Evolutionary conservation across 306 rosid species (phyloP).

Genomic region (Lotus japonicus): DNA sequence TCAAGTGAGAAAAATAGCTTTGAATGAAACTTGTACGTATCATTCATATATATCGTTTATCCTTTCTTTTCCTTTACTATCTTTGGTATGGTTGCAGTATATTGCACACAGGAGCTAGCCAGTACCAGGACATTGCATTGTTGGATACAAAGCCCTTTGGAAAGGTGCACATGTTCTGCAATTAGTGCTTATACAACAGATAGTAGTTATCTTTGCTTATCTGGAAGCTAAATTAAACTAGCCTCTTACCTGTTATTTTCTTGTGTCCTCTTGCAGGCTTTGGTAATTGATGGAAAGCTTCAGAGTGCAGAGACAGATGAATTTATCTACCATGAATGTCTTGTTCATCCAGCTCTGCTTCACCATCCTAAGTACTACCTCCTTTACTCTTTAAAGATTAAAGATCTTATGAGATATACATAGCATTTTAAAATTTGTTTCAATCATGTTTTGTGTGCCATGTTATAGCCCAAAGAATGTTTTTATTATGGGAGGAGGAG

Average conservation of each 20-base stretch:
- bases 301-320: constrained; percentile 98
- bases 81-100: constrained; percentile 46
- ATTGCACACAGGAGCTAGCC: constrained; percentile 88
- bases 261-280: constrained; percentile 40
- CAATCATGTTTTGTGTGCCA: neutral
- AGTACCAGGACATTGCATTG: constrained; percentile 88
- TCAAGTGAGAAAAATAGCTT: too few relatives aligned
- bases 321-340: constrained; percentile 94
- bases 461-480: constrained; percentile 57
- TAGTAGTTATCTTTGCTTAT: neutral
- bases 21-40: too few relatives aligned
- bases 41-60: neutral
- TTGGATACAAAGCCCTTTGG: constrained; percentile 98
- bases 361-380: constrained; percentile 76
- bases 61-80: neutral
- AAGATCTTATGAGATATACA: neutral
- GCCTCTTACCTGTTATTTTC: neutral
- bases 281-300: constrained; percentile 96
- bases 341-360: constrained; percentile 88
- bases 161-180: constrained; percentile 40
- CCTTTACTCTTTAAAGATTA: neutral
- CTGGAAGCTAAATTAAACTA: neutral
- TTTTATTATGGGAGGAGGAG: constrained; percentile 99
- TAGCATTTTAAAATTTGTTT: neutral
- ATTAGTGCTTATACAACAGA: neutral